Conservation (phyloP, 352 stramenopile species). For the Phytophthora ramorum region DNA sequence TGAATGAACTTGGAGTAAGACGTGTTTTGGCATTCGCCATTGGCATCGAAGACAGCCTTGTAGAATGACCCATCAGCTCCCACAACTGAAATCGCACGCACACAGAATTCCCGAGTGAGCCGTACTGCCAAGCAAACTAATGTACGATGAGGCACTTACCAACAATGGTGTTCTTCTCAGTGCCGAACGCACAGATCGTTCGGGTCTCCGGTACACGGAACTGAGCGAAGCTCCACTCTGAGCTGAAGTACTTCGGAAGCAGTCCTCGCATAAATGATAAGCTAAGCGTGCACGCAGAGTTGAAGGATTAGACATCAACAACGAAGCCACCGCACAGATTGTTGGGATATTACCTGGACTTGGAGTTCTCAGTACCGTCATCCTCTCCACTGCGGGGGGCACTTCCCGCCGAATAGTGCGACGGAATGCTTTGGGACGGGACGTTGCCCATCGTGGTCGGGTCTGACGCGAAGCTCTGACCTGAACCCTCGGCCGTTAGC, state of each 20-base stretch:
- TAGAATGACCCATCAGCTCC: slow-evolving; percentile 90
- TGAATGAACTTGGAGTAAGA: slow-evolving; percentile 93
- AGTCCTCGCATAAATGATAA: slow-evolving; percentile 92
- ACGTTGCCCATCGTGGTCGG: slow-evolving; percentile 62
- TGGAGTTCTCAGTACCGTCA: slow-evolving; percentile 88
- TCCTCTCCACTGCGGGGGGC: slow-evolving; percentile 66
- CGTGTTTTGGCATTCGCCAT: slow-evolving; percentile 89
- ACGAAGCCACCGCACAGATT: neutral
- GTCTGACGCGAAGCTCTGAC: slow-evolving; percentile 63
- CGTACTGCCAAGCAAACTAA: neutral
- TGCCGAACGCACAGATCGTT: slow-evolving; percentile 93
- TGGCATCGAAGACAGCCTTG: slow-evolving; percentile 89
- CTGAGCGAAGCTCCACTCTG: slow-evolving; percentile 95
- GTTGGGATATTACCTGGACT: slow-evolving; percentile 65
- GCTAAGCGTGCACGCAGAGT: slow-evolving; percentile 28
- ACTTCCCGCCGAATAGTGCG: slow-evolving; percentile 55
- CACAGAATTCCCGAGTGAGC: neutral
- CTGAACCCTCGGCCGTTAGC: slow-evolving; percentile 76
- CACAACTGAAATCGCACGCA: slow-evolving; percentile 61
- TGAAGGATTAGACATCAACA: slow-evolving; percentile 1
- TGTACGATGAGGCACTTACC: slow-evolving; percentile 45
- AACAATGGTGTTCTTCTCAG: slow-evolving; percentile 94
- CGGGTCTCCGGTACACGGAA: slow-evolving; percentile 91
- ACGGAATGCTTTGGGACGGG: slow-evolving; percentile 44
- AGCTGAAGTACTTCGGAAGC: slow-evolving; percentile 94